Percentiles rank a stretch among this genome's conserved stretches.
Evolutionary conservation across 805 yeast species (phyloP).

Genomic region (Metschnikowia sp.): DNA sequence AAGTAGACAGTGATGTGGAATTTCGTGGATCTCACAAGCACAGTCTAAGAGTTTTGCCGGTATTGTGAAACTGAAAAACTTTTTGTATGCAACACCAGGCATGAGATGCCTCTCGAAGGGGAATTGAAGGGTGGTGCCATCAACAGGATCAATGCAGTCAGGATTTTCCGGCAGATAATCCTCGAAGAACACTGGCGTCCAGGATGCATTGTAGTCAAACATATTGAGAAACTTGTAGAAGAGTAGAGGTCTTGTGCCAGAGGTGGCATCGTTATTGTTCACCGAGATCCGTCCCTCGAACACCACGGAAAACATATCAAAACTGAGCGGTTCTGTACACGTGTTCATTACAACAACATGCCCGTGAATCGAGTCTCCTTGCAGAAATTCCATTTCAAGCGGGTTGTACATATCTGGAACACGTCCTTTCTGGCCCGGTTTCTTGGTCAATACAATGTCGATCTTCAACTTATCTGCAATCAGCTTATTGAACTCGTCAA

Average conservation of each 20-base stretch:
- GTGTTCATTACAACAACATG: constrained; percentile 22
- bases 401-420: constrained; percentile 23
- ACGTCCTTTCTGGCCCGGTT: constrained; percentile 17
- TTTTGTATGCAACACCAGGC: constrained; percentile 27
- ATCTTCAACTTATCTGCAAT: constrained; percentile 20
- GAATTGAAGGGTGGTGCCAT: constrained; percentile 27
- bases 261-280: constrained; percentile 14
- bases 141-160: constrained; percentile 27
- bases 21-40: constrained; percentile 25
- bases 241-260: constrained; percentile 21
- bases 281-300: constrained; percentile 28
- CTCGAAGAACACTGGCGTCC: constrained; percentile 27
- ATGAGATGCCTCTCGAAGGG: constrained; percentile 23
- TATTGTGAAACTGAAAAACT: constrained; percentile 37
- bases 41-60: constrained; percentile 33
- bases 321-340: constrained; percentile 19
- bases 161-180: constrained; percentile 1
- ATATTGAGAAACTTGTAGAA: constrained; percentile 29
- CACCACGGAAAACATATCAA: constrained; percentile 28
- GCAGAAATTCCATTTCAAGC: constrained; percentile 21
- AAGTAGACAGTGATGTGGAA: constrained; percentile 23
- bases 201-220: constrained; percentile 30
- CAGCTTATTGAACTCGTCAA: constrained; percentile 15
- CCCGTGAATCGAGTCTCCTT: constrained; percentile 28
- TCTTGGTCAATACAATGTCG: constrained; percentile 18